Evolutionary conservation across 805 yeast genomes (phyloP), one percentile per base, ranked within the genome.

Genomic region (Candida ipomoeae): DNA sequence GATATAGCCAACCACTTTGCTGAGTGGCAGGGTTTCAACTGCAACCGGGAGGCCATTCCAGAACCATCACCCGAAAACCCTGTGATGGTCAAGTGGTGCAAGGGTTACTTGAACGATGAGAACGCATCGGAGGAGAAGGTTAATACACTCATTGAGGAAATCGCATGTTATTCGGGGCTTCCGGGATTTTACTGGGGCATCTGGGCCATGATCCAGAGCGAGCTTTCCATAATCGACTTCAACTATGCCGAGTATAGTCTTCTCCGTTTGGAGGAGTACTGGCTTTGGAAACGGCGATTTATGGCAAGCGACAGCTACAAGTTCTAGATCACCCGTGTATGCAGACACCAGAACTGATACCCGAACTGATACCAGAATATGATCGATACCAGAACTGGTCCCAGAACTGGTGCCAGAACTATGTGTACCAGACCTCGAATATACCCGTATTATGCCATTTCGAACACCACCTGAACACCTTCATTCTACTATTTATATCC

Each of bases 111-210:
- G 37, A 66, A 71, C 40, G 59, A 66, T 40, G 54, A 57, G 5
- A 48, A 64, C 34, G 69, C 71, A 2, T 32, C 62, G 11, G 46
- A 49, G 1, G 66, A 62, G 7, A 62, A 69, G 21, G 67, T 84
- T 5, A 73, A 73, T 48, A 55, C 52, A 0, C 66, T 85, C 31
- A 77, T 85, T 18, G 64, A 69, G 11, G 91, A 86, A 62, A 75
- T 87, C 20, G 65, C 70, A 13, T 63, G 75, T 3, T 85, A 79
- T 70, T 87, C 84, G 70, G 94, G 94, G 0, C 67, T 86, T 67
- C 94, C 94, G 0, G 94, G 92, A 0, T 84, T 86, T 60, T 86
- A 84, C 63, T 86, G 94, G 94, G 91, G 92, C 1, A 76, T 87
- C 8, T 86, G 94, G 94, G 82, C 90, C 2, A 84, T 83, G 52